These are phyloP conservation scores for Leishmania turanica DNA, from an alignment of 208 protist species.

Conservation along the genomic window DNA sequence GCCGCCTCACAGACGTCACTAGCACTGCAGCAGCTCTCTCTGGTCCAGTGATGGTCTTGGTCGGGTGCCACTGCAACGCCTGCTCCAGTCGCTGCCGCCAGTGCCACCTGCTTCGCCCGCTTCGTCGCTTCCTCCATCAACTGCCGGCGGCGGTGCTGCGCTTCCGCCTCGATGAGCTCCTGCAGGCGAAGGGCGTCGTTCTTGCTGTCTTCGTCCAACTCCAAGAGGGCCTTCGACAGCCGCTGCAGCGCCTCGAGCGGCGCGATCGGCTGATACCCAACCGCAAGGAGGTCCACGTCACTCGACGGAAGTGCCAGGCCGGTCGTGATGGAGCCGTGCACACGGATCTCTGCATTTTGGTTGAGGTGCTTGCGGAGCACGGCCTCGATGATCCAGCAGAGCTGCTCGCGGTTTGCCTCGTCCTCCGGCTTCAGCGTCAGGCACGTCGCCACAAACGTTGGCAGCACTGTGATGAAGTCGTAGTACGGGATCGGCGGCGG, in stretches of 20 bases:
- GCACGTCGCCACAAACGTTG: constrained; percentile 66
- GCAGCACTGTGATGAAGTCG: constrained; percentile 63
- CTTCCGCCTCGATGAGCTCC: constrained; percentile 38
- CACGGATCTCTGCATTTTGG: constrained; percentile 49
- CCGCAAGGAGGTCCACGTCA: constrained; percentile 85
- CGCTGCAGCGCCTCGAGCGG: constrained; percentile 74
- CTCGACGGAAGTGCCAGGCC: constrained; percentile 76
- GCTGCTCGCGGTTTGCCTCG: constrained; percentile 45
- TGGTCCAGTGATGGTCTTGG: background rate
- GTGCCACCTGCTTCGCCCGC: constrained; percentile 7
- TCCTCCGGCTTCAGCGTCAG: constrained; percentile 52
- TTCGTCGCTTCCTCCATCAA: constrained; percentile 7
- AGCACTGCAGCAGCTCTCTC: background rate
- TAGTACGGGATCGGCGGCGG: constrained; percentile 34
- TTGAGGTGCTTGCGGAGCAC: constrained; percentile 41
- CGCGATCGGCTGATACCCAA: constrained; percentile 65
- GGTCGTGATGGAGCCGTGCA: constrained; percentile 82
- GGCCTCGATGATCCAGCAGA: constrained; percentile 66
- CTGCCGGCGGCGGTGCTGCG: constrained; percentile 17
- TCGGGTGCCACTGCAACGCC: background rate
- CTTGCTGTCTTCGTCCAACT: constrained; percentile 46
- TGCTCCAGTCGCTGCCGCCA: constrained; percentile 1
- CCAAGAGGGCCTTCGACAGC: constrained; percentile 57
- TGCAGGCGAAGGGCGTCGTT: constrained; percentile 33
- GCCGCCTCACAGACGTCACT: background rate